A percentile compares a stretch with the other conserved stretches of the same genome.
phyloP scores from a whole-genome alignment of 257 asterid species.

The Penstemon davidsonii region DNA sequence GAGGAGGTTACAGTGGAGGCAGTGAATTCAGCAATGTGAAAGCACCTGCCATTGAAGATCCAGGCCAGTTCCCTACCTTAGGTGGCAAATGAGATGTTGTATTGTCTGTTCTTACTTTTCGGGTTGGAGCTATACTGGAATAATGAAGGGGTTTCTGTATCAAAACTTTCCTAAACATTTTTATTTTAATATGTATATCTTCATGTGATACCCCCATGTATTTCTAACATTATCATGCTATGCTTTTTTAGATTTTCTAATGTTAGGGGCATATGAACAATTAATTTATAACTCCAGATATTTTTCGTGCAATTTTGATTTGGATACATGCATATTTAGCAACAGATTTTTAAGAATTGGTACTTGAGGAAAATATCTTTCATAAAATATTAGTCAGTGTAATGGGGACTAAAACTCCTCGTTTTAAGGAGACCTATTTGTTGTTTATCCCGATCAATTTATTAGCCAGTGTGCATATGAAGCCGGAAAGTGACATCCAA shows the following conservation, averaged over 20 bases:
- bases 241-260: slow-evolving; percentile 16
- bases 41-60: slow-evolving; percentile 73
- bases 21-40: slow-evolving; percentile 37
- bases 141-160: slow-evolving; percentile 38
- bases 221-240: slow-evolving; percentile 6
- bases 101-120: slow-evolving; percentile 5
- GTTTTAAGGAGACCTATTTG: too few relatives aligned
- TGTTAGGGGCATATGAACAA: slow-evolving; percentile 20
- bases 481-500: too few relatives aligned
- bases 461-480: too few relatives aligned
- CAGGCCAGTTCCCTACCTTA: slow-evolving; percentile 73
- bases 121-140: slow-evolving; percentile 39
- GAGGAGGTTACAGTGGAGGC: slow-evolving; percentile 48
- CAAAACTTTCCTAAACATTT: slow-evolving; percentile 23
- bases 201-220: slow-evolving; percentile 27
- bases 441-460: too few relatives aligned
- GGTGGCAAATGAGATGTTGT: slow-evolving; percentile 61
- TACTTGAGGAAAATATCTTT: too few relatives aligned
- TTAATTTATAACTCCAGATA: slow-evolving; percentile 15
- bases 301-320: slow-evolving; percentile 30
- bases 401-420: too few relatives aligned
- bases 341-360: neutral
- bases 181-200: slow-evolving; percentile 45
- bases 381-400: too few relatives aligned
- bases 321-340: neutral